A percentile compares a stretch with the other conserved stretches of the same genome.
Conservation (phyloP, 306 rosid species). For the Malus sylvestris region DNA sequence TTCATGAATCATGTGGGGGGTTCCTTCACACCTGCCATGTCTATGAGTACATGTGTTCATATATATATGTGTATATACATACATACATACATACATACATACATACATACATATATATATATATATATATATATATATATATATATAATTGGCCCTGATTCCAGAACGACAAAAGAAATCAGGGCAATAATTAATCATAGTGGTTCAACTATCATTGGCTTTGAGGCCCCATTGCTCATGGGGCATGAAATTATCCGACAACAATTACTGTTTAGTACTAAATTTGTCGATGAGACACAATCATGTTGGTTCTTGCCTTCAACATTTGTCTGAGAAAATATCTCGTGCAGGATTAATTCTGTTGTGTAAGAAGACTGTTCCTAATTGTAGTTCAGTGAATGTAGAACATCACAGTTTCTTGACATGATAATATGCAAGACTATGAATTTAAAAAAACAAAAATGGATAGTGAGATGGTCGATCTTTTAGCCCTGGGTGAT, state of each 20-base stretch:
- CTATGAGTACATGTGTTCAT: background rate
- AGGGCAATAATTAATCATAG: background rate
- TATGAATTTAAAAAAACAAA: background rate
- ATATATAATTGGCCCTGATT: background rate
- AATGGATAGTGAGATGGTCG: background rate
- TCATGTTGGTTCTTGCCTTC: constrained; percentile 3
- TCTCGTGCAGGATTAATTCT: background rate
- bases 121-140: too few species aligned
- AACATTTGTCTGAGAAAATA: background rate
- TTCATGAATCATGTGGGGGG: background rate
- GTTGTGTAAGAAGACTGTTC: background rate
- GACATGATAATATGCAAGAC: background rate
- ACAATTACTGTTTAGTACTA: background rate
- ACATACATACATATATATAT: too few species aligned
- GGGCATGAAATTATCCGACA: constrained; percentile 13
- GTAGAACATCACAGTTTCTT: background rate
- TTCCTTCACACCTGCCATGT: background rate
- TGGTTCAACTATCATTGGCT: background rate
- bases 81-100: too few species aligned
- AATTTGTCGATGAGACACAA: background rate
- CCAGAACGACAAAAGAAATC: background rate
- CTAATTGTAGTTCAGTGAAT: background rate
- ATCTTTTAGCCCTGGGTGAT: background rate
- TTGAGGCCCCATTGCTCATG: background rate
- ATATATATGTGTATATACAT: fast-evolving